Evolutionary conservation across 805 yeast species (phyloP).

Genomic region (Kodamaea neixiangensis): DNA sequence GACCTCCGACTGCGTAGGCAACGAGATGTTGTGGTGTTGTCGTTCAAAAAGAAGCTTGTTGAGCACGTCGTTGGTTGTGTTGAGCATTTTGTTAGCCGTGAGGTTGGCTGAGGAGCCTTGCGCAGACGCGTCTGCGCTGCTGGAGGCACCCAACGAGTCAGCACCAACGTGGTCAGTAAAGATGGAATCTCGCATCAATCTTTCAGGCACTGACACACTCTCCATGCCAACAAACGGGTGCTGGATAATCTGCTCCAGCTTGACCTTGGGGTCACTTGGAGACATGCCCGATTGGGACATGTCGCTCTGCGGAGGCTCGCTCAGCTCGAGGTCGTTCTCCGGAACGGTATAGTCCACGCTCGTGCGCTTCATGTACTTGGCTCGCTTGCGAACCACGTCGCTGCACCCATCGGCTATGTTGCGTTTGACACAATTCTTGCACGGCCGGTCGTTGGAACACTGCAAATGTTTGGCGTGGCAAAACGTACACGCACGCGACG

Average conservation of each 20-base stretch:
- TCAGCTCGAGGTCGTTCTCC: background rate
- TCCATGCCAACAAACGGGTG: background rate
- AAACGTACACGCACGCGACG: conserved; percentile 67
- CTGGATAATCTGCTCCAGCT: background rate
- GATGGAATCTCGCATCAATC: background rate
- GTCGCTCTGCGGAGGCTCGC: background rate
- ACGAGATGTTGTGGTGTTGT: conserved; percentile 16
- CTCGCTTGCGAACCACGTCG: conserved; percentile 58
- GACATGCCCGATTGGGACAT: background rate
- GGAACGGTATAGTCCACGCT: background rate
- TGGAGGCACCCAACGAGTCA: background rate
- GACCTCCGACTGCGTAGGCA: conserved; percentile 1
- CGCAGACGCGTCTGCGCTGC: no score
- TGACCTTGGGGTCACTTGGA: background rate
- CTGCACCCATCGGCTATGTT: conserved; percentile 55
- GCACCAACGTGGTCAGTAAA: background rate
- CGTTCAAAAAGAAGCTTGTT: conserved; percentile 14
- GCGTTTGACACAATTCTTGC: conserved; percentile 68
- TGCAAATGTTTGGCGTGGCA: conserved; percentile 76
- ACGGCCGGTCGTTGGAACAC: conserved; percentile 70
- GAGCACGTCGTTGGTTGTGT: conserved; percentile 19
- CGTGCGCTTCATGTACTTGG: conserved; percentile 34
- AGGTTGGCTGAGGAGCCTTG: background rate
- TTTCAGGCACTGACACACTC: background rate
- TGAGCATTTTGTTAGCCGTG: conserved; percentile 17